phyloP scores from a whole-genome alignment of 140 eudicot species.

The Senecio squalidus region DNA sequence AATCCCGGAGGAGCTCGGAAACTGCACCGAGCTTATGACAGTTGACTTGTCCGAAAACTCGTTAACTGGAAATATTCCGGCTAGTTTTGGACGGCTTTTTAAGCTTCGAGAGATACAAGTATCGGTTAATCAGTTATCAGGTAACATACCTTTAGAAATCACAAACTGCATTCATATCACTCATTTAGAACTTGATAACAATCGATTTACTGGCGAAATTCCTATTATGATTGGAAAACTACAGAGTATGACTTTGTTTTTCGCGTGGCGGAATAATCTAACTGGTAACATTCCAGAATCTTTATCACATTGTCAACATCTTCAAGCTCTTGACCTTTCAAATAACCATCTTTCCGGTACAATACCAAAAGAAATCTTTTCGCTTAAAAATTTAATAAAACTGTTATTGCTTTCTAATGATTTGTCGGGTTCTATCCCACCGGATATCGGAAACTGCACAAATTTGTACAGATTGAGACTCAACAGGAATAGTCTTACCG shows the following conservation, averaged over 20 bases:
- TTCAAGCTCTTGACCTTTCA: constrained; percentile 93
- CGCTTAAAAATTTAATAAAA: constrained; percentile 62
- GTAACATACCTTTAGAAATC: constrained; percentile 64
- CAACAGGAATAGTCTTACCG: constrained; percentile 52
- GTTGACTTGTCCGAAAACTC: constrained; percentile 73
- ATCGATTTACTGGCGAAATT: constrained; percentile 65
- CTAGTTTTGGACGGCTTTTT: constrained; percentile 51
- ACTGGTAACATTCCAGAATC: constrained; percentile 76
- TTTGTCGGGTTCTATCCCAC: constrained; percentile 75
- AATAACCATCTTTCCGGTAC: constrained; percentile 63
- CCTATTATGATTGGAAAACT: constrained; percentile 65
- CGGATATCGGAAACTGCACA: constrained; percentile 80
- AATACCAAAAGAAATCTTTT: constrained; percentile 56
- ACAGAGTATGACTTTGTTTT: constrained; percentile 75
- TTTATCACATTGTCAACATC: constrained; percentile 58
- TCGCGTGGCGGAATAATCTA: constrained; percentile 87
- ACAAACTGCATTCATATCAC: constrained; percentile 57
- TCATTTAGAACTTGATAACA: constrained; percentile 87
- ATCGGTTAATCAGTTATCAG: constrained; percentile 74
- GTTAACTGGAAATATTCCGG: constrained; percentile 68
- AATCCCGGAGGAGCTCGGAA: constrained; percentile 69
- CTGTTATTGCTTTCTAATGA: constrained; percentile 68
- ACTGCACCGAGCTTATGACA: constrained; percentile 52
- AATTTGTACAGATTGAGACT: constrained; percentile 75
- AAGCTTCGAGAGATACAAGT: constrained; percentile 71